A percentile compares a stretch with the other conserved stretches of the same genome.
Conservation (phyloP, 306 rosid genomes). For the barrel medic (Medicago truncatula) region DNA sequence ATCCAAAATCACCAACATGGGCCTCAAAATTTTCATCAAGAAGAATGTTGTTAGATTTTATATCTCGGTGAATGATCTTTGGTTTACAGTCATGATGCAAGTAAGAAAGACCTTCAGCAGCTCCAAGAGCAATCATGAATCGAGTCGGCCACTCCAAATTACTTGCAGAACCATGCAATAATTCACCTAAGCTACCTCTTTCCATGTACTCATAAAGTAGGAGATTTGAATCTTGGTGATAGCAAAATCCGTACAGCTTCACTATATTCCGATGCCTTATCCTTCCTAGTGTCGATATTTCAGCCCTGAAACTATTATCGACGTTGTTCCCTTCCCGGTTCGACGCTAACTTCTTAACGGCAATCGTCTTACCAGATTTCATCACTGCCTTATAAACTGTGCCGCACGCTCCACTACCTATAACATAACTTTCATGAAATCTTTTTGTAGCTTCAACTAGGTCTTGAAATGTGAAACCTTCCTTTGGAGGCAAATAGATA, state of each 20-base stretch:
- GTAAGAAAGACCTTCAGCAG: conserved; percentile 98
- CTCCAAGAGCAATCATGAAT: conserved; percentile 88
- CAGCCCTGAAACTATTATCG: conserved; percentile 88
- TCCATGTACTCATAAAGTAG: conserved; percentile 94
- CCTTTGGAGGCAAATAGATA: conserved; percentile 85
- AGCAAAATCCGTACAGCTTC: conserved; percentile 82
- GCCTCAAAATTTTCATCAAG: conserved; percentile 89
- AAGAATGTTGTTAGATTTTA: conserved; percentile 90
- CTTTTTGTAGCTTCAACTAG: conserved; percentile 84
- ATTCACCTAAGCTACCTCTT: conserved; percentile 94
- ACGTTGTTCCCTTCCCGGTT: conserved; percentile 85
- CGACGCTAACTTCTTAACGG: conserved; percentile 88
- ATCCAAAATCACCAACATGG: conserved; percentile 98
- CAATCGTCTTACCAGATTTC: conserved; percentile 75
- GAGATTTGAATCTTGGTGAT: conserved; percentile 90
- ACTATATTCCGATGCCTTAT: conserved; percentile 95
- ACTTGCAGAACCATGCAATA: conserved; percentile 69
- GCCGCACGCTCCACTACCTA: conserved; percentile 96
- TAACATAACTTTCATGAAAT: conserved; percentile 74
- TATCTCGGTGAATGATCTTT: conserved; percentile 91
- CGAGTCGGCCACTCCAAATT: conserved; percentile 87
- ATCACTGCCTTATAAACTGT: conserved; percentile 85
- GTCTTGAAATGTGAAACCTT: conserved; percentile 79
- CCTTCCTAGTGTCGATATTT: conserved; percentile 87
- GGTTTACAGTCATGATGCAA: conserved; percentile 99